Evolutionary conservation across 352 stramenopile species (phyloP), one percentile per base, ranked within the genome.

Genomic region (Aphanomyces stellatus): DNA sequence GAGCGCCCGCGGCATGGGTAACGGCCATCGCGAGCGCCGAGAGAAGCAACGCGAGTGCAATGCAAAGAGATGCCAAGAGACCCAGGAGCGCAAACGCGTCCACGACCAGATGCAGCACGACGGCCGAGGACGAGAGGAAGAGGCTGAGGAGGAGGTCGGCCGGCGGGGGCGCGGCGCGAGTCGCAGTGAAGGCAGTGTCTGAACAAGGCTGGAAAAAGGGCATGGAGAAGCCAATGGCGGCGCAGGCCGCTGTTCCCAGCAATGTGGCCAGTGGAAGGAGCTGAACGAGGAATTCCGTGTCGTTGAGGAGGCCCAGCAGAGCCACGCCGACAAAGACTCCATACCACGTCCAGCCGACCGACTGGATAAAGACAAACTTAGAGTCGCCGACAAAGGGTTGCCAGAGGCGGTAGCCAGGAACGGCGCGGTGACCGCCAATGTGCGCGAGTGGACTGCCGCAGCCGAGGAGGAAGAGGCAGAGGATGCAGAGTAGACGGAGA

Each of bases 321-420:
- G 70, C 64, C 7, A 75, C 24, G 15, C 74, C 76, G 24, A 81
- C 51, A 61, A 79, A 83, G 41, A 80, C 74, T 0, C 70, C 75
- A 34, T 85, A 87, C 78, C 78, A 87, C 22, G 84, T 67, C 78
- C 78, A 87, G 2, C 78, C 78, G 4, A 87, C 71, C 5, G 73
- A 79, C 70, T 87, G 78, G 15, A 87, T 51, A 55, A 87, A 87
- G 6, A 85, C 71, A 63, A 80, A 87, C 51, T 80, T 81, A 1
- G 78, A 82, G n/a, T 76, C 77, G 13, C 78, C 78, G 2, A 75
- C 48, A 51, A 87, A 87, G 4, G 78, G 78, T 13, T 87, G 78
- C 75, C 75, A 87, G 73, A 76, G 78, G 0, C 41, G 53, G 48
- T 76, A 87, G 10, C 51, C 40, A 13, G 72, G 43, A 0, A 71